Evolutionary conservation across 2,329 filamentous ascomycete genomes (phyloP), one percentile per base, ranked within the genome.

Genomic region (Triangularia setosa): DNA sequence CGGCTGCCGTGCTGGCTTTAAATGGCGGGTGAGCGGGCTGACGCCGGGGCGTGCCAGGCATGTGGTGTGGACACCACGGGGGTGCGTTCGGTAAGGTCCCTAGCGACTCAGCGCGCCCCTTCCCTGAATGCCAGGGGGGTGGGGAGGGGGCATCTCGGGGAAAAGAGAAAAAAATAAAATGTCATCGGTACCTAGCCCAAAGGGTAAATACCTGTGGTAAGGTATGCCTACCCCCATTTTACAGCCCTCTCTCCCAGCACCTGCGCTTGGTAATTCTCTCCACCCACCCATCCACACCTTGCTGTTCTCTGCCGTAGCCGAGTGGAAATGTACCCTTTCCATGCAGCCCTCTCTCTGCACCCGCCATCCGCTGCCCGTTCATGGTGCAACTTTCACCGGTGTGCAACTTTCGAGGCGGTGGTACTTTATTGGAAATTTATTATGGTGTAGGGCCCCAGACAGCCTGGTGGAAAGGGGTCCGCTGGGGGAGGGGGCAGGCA

Each of bases 1-100:
- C 58, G 67, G 70, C 65, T 67, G 67, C 70, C 67, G 69, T 68
- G 67, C 68, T 68, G 68, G 70, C 69, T 72, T 72, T 72, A 72
- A 72, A 72, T 70, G 69, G 68, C 65, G 67, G 61, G 63, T 53
- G 69, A 64, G 66, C 67, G 60, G 69, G 60, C 64, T 67, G 65
- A 65, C 67, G 64, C 62, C 62, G 54, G 58, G 60, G 60, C 54
- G 60, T 56, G 53, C 40, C 16, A 61, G 62, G 65, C 65, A 67
- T 69, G 69, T 69, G 69, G 69, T 59, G 69, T 71, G 70, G 65
- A 61, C 61, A 64, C 64, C 56, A 64, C 63, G 59, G 61, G 58
- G 58, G 63, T 40, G 65, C 57, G 64, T 54, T 64, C 58, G 64
- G 65, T 65, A 69, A 64, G 61, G 61, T 48, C 40, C 40, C 40